Percentiles rank a stretch among this genome's conserved stretches.
These are phyloP conservation scores for Fonsecaea nubica DNA, from an alignment of 2,329 filamentous ascomycete species.

Conservation along the genomic window DNA sequence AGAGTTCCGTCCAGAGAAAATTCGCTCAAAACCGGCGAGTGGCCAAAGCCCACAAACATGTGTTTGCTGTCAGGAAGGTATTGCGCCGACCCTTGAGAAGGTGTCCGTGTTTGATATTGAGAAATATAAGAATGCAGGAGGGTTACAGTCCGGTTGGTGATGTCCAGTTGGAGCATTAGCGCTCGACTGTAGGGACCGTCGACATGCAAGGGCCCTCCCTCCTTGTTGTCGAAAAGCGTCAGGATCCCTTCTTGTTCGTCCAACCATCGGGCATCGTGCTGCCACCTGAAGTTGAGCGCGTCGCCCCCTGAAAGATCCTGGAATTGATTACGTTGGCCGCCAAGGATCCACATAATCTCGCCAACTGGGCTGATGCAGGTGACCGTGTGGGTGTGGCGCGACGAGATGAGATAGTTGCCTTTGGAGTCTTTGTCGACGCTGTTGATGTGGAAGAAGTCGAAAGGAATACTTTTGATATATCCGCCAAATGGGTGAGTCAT, in stretches of 20 bases:
- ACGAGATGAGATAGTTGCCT: conserved; percentile 55
- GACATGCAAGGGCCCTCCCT: conserved; percentile 36
- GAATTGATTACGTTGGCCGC: conserved; percentile 56
- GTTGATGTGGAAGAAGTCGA: conserved; percentile 65
- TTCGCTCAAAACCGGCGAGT: conserved; percentile 58
- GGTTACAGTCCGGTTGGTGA: conserved; percentile 52
- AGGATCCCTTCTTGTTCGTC: conserved; percentile 42
- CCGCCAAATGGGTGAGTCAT: conserved; percentile 32
- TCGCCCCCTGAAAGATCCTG: conserved; percentile 49
- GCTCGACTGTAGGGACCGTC: conserved; percentile 50
- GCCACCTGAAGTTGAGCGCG: conserved; percentile 58
- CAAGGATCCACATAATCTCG: conserved; percentile 58
- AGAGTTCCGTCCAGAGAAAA: conserved; percentile 48
- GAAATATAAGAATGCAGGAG: conserved; percentile 51
- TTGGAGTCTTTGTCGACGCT: conserved; percentile 58
- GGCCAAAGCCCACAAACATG: conserved; percentile 58
- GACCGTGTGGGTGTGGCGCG: conserved; percentile 52
- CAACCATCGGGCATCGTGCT: conserved; percentile 59
- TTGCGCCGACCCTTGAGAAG: conserved; percentile 53
- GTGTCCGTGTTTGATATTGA: conserved; percentile 46
- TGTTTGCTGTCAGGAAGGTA: conserved; percentile 50
- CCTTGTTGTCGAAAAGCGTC: conserved; percentile 51
- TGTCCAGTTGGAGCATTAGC: conserved; percentile 52
- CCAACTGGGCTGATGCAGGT: conserved; percentile 50
- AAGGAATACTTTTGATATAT: conserved; percentile 43